Evolutionary conservation across 2,329 filamentous ascomycete genomes (phyloP).

Genomic region (Ascochyta lentis): DNA sequence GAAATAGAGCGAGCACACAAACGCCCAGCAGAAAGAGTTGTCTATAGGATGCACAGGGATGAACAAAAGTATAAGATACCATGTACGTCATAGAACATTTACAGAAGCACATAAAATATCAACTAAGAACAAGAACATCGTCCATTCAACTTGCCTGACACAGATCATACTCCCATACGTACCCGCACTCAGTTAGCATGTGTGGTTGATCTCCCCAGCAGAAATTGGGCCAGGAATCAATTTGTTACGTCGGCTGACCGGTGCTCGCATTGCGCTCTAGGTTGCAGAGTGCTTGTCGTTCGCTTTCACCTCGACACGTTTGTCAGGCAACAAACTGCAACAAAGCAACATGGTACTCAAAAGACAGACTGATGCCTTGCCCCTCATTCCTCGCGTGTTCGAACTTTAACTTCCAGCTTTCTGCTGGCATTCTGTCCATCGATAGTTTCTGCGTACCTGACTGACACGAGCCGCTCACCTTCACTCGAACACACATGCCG

Average conservation of each 20-base stretch:
- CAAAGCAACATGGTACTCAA: not conserved
- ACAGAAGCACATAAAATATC: not conserved
- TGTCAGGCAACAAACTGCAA: slow-evolving; percentile 1
- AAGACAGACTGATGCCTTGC: not conserved
- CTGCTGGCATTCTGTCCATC: not conserved
- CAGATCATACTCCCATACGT: not conserved
- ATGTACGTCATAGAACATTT: slow-evolving; percentile 4
- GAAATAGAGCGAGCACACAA: slow-evolving; percentile 10
- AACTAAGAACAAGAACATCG: not conserved
- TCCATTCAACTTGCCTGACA: not conserved
- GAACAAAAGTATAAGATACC: slow-evolving; percentile 13
- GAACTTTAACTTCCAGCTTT: not conserved
- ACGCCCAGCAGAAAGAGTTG: not conserved
- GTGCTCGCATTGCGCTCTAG: not conserved
- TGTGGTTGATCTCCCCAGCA: not conserved
- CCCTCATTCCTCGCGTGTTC: not conserved
- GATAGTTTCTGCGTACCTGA: not conserved
- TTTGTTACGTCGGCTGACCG: not conserved
- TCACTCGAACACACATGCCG: not conserved
- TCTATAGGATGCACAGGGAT: not conserved
- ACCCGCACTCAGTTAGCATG: not conserved
- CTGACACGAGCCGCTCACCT: not conserved
- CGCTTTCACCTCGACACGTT: slow-evolving; percentile 9
- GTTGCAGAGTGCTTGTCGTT: slow-evolving; percentile 1
- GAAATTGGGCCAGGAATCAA: no score